Base-by-base conservation (phyloP, 2,329 filamentous ascomycete species). In the Fusarium temperatum region DNA sequence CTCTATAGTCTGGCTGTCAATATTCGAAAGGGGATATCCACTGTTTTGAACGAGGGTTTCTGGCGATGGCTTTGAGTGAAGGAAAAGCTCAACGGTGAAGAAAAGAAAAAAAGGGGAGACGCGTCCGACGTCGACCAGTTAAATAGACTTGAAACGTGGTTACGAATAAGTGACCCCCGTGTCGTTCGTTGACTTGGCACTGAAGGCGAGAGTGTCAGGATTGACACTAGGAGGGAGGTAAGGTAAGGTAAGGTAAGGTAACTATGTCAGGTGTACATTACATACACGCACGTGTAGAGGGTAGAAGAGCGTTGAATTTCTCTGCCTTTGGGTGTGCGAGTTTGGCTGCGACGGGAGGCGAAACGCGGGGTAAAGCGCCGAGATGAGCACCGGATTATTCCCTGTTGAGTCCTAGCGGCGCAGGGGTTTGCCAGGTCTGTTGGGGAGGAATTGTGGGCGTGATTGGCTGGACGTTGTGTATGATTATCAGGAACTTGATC, bases 41-140 rank as follows among this genome's bases (percentile, higher is more conserved):
- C 60, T 60, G 64, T 68, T 57, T 44, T 59, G 48, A 56, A 20
- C 48, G 38, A 63, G 50, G 48, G 66, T 58, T 42, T 45, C 15
- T 53, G 54, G 48, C 42, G 67, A 65, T 44, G 36, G 24, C 11
- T 26, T 26, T 28, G 36, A 36, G 42, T 42, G 63, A 36, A 38
- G 51, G 26, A 35, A 35, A 35, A 28, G 45, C 20, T 28, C 51
- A 28, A 55, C 10, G 11, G 51, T 55, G 35, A 55, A 39, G 47
- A 44, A 62, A 38, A 17, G 6, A n/a, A 28, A 32, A 24, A 28
- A 50, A 50, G 60, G 54, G n/a, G 57, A 44, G 60, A 32, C 26
- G 42, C 57, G 63, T 74, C 24, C 57, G 63, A 74, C 68, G 72
- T 72, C 68, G 64, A 74, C 68, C 68, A 63, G 71, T 74, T 74